Evolutionary conservation across 2,329 filamentous ascomycete genomes (phyloP), one percentile per base, ranked within the genome.

Genomic region (Trichophaea hybrida): DNA sequence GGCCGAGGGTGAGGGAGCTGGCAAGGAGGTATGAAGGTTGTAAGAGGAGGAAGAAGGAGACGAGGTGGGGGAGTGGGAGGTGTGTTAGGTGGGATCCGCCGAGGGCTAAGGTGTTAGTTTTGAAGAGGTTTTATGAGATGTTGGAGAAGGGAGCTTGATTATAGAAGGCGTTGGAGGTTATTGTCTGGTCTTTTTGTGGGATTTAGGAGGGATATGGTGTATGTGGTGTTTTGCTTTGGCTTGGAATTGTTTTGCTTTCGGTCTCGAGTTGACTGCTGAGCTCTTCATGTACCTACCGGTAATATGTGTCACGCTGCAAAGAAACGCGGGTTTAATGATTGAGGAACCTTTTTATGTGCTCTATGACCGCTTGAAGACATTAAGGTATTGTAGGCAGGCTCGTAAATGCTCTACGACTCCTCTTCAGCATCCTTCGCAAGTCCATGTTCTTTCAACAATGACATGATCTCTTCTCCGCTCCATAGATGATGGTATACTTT

Each of bases 401-500:
- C 33, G 4, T 1, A 24, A 15, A 17, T n/a, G 32, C 32, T 53
- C 50, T 53, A 53, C 53, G 35, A 55, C 70, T 88, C 83, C 12
- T 80, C 73, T 65, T 82, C 82, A 71, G 91, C 86, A 66, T 83
- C 81, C 79, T 95, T 97, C 63, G 88, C 91, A 72, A 98, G 75
- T 68, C 91, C 91, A 70, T 98, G 90, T 78, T 97, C 88, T 79
- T 90, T 94, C 70, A 98, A 77, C 73, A 98, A 77, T 55, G 85
- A 83, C 72, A 88, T 91, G 70, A 98, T 98, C 78, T 97, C 93
- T 67, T 98, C 91, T 49, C 90, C 91, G 69, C 83, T 86, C 93
- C 93, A 98, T 64, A 98, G 80, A 72, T 94, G 87, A 75, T 98
- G 93, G 77, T 97, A 98, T 74, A 98, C 91, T 77, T 91, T 93